Conservation (phyloP, 768 basidiomycete species). For the Naganishia kalamii region DNA sequence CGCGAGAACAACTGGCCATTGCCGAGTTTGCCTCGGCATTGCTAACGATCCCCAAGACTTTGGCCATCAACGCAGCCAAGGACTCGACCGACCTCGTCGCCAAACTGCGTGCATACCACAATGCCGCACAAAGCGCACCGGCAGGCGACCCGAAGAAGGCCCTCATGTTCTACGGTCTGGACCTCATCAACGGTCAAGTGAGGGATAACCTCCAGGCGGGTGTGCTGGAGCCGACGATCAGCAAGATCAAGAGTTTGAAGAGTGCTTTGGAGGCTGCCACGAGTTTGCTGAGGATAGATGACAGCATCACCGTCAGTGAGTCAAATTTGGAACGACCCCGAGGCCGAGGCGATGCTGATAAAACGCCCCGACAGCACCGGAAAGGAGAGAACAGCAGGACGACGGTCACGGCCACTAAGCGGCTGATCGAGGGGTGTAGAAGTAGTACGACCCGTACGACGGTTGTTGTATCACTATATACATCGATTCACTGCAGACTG, state of each 20-base stretch:
- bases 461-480: not conserved
- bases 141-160: conserved; percentile 83
- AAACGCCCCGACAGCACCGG: conserved; percentile 26
- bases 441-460: not conserved
- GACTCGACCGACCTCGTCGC: conserved; percentile 96
- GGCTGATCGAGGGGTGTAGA: conserved; percentile 4
- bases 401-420: conserved; percentile 46
- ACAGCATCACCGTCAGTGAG: conserved; percentile 39
- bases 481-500: not conserved
- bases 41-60: conserved; percentile 89
- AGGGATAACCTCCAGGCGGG: conserved; percentile 91
- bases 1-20: conserved; percentile 94
- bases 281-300: conserved; percentile 87
- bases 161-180: conserved; percentile 85
- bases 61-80: conserved; percentile 96
- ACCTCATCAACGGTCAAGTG: conserved; percentile 87
- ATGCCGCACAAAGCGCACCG: conserved; percentile 87
- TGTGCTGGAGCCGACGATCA: conserved; percentile 90
- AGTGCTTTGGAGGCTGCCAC: conserved; percentile 95
- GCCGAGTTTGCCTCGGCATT: conserved; percentile 95
- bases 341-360: not conserved
- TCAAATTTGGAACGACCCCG: not conserved
- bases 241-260: conserved; percentile 95
- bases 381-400: conserved; percentile 37
- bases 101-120: conserved; percentile 93